Base-by-base conservation (phyloP, 2,329 filamentous ascomycete genomes). In the Xylaria polymorpha region DNA sequence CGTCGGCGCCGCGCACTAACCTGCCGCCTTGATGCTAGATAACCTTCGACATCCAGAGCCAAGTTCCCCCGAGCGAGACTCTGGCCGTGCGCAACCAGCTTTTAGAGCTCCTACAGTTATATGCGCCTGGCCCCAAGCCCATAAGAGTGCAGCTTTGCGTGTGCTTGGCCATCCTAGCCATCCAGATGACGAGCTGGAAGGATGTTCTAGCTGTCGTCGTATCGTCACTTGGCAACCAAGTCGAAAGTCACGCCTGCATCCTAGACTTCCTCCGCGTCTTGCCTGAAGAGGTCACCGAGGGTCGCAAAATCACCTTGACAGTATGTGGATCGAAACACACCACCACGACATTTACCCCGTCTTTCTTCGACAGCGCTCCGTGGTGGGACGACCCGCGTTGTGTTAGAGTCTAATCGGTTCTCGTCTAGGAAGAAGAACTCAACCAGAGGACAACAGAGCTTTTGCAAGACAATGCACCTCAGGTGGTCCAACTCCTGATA, bases 281-380 rank as follows among this genome's bases (percentile, higher is more conserved):
- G 74, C 96, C 96, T 66, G 96, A 99, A 86, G 96, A 99, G 87
- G 96, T 99, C 79, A 98, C 93, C 76, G 95, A 99, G 87, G 96
- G 96, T 84, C 94, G 96, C 84, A 99, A 98, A 86, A 98, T 99
- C 87, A 97, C 94, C 87, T 88, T 99, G 84, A 94, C 94, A 89
- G 94, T 97, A 96, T 85, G 94, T 95, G 88, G 90, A 91, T 85
- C 85, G 85, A 85, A 81, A 83, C 77, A 79, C 79, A 83, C 81
- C 84, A 82, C 81, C 83, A 80, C 82, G 76, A 79, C 80, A 76
- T 74, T 63, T 73, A 67, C 73, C 73, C 73, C 73, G 72, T 72
- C 71, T 74, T 77, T 68, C 48, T 72, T 58, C 70, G 72, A 61
- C 72, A 74, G 71, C 70, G 68, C 68, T 71, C 69, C 69, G 71